A percentile compares a stretch with the other conserved stretches of the same genome.
Evolutionary conservation across 495 filamentous ascomycete species (phyloP).

Genomic region (Pyrenula massariospora): DNA sequence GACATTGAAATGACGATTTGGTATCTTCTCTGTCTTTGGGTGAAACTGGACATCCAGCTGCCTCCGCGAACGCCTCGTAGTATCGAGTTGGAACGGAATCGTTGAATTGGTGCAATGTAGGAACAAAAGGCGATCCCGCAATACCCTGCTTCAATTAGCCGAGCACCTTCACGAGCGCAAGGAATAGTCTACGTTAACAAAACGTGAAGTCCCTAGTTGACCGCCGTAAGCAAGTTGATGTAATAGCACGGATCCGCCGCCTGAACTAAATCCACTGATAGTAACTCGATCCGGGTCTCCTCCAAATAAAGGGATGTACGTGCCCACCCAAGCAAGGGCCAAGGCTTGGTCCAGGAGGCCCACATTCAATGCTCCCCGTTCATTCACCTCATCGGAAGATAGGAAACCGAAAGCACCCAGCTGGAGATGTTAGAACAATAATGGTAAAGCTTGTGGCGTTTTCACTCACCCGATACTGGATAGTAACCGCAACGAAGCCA

Average conservation of each 20-base stretch:
- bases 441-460: neutral
- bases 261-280: constrained; percentile 11
- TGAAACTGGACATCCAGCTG: constrained; percentile 30
- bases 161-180: neutral
- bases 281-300: constrained; percentile 29
- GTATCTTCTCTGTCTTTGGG: constrained; percentile 7
- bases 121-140: constrained; percentile 37
- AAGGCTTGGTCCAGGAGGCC: constrained; percentile 38
- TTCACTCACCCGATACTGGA: neutral
- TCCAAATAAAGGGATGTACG: constrained; percentile 15
- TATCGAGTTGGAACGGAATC: constrained; percentile 34
- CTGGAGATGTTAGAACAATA: neutral
- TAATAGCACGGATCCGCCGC: constrained; percentile 35
- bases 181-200: constrained; percentile 10
- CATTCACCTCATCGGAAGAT: neutral
- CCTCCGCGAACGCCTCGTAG: constrained; percentile 43
- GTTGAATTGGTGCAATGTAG: constrained; percentile 36
- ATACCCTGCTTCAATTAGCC: constrained; percentile 22
- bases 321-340: neutral
- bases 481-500: neutral
- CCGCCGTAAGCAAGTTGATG: constrained; percentile 41
- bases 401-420: neutral
- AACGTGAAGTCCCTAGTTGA: constrained; percentile 14
- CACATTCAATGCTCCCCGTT: neutral
- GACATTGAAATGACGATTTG: constrained; percentile 36